These are phyloP conservation scores for Cystobasidium pallidum DNA, from an alignment of 1,284 basidiomycete species.

Conservation along the genomic window DNA sequence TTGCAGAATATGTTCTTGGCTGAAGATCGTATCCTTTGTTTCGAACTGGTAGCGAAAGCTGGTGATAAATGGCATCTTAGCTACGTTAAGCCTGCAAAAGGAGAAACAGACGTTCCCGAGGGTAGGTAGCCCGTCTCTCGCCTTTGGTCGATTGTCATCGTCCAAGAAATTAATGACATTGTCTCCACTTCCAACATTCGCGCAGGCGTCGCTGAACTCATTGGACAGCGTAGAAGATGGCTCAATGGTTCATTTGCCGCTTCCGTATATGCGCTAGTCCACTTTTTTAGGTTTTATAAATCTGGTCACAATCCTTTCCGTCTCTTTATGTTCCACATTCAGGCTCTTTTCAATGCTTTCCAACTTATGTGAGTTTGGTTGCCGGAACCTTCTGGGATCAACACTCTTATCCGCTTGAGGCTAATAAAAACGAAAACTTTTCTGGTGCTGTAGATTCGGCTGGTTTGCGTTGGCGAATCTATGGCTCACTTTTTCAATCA, in stretches of 20 bases:
- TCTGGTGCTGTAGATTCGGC: constrained; percentile 67
- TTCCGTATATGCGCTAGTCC: constrained; percentile 89
- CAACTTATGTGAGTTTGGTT: constrained; percentile 67
- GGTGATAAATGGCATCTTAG: constrained; percentile 53
- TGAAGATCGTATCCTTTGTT: constrained; percentile 91
- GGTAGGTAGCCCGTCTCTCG: neutral
- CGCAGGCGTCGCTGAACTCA: constrained; percentile 84
- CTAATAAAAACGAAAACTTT: too few relatives aligned
- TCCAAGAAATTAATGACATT: too few relatives aligned
- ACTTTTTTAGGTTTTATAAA: constrained; percentile 88
- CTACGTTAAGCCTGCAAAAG: constrained; percentile 53
- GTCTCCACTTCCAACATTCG: constrained; percentile 37
- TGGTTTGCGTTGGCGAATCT: constrained; percentile 93
- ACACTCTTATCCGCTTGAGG: too few relatives aligned
- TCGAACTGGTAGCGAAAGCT: constrained; percentile 91
- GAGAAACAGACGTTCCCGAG: constrained; percentile 53
- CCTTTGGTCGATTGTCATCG: neutral
- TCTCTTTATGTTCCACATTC: constrained; percentile 46
- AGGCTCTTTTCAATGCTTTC: constrained; percentile 36
- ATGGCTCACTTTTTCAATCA: constrained; percentile 94
- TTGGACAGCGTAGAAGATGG: constrained; percentile 60
- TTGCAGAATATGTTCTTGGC: constrained; percentile 71
- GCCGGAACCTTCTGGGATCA: too few relatives aligned
- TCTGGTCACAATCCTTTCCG: constrained; percentile 68
- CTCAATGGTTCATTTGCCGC: constrained; percentile 96